These are phyloP conservation scores for Rubroshorea leprosula DNA, from an alignment of 345 rosid genomes.

Conservation along the genomic window DNA sequence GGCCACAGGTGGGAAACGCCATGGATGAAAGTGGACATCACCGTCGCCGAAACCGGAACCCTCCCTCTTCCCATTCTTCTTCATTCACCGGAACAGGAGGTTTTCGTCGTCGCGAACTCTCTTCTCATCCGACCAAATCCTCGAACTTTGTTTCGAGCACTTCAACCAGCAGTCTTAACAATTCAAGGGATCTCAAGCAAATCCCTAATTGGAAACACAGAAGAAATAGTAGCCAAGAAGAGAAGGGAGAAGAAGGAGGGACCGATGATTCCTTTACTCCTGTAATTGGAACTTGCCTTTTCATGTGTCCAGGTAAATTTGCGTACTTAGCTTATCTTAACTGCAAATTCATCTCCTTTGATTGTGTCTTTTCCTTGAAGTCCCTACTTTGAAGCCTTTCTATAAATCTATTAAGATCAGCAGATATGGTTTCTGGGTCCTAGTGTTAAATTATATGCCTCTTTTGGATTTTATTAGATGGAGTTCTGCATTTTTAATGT, in stretches of 20 bases:
- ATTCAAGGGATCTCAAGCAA: not conserved
- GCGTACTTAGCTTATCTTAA: not conserved
- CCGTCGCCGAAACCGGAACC: conserved; percentile 2
- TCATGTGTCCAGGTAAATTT: conserved; percentile 77
- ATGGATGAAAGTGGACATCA: conserved; percentile 8
- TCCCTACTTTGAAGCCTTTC: not conserved
- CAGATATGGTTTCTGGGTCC: not conserved
- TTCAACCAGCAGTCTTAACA: not conserved
- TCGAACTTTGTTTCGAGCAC: conserved; percentile 9
- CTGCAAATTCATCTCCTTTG: too few relatives aligned
- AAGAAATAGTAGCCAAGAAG: conserved; percentile 1
- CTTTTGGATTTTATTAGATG: too few relatives aligned
- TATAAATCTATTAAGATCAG: not conserved
- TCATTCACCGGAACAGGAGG: conserved; percentile 1
- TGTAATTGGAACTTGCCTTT: conserved; percentile 71
- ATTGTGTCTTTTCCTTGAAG: not conserved
- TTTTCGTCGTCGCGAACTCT: conserved; percentile 3
- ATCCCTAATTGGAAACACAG: conserved; percentile 8
- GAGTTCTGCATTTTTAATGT: too few relatives aligned
- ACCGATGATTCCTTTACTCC: conserved; percentile 10
- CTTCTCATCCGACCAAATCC: conserved; percentile 6
- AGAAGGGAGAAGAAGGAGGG: not conserved
- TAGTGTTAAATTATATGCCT: too few relatives aligned
- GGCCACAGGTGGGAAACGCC: not conserved
- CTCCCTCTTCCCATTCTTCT: conserved; percentile 6